phyloP scores from a whole-genome alignment of 2,329 filamentous ascomycete species.

The Metarhizium anisopliae region DNA sequence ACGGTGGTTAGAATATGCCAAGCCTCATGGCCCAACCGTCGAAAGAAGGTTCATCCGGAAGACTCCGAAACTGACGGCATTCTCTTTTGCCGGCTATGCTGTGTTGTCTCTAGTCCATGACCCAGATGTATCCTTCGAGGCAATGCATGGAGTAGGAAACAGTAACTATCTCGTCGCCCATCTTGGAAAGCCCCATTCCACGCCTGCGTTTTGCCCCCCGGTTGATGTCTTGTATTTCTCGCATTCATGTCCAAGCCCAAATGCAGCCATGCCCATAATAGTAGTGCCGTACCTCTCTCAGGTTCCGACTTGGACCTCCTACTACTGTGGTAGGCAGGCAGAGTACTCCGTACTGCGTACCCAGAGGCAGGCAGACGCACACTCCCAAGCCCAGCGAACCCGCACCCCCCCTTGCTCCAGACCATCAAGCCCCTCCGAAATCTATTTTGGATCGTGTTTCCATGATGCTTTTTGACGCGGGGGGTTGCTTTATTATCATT shows the following conservation, averaged over 20 bases:
- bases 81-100: too few species aligned
- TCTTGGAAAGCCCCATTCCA: neutral
- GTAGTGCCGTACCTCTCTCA: neutral
- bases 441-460: conserved; percentile 6
- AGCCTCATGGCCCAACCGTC: too few species aligned
- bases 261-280: neutral
- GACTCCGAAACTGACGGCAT: too few species aligned
- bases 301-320: too few species aligned
- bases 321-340: too few species aligned
- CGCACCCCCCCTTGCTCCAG: conserved; percentile 2
- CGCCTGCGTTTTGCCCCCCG: neutral
- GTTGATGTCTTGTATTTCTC: neutral
- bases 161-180: neutral
- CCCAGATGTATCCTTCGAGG: neutral
- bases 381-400: neutral
- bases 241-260: neutral
- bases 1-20: too few species aligned
- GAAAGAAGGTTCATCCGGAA: too few species aligned
- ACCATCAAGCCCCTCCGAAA: neutral
- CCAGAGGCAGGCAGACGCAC: neutral
- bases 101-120: too few species aligned
- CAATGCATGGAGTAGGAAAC: neutral
- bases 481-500: too few species aligned
- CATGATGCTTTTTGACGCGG: neutral
- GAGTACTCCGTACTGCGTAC: too few species aligned